Evolutionary conservation across 345 rosid genomes (phyloP), one percentile per base, ranked within the genome.

Genomic region (Lepidium didymum): DNA sequence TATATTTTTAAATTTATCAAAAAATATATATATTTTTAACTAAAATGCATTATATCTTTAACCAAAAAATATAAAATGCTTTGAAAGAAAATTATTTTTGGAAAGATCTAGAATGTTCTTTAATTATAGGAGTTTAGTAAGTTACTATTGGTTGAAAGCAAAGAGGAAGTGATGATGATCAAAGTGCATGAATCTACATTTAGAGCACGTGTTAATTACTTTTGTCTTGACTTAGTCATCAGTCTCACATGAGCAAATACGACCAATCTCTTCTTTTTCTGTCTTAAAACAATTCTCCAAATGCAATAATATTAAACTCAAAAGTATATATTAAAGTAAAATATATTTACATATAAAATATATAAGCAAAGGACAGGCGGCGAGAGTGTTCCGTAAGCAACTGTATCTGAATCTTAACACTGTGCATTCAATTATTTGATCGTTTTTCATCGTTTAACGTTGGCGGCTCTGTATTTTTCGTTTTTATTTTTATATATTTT

Each of bases 171-270:
- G 58, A 55, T 56, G 10, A 35, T 34, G n/a, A 18, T 12, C 21
- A 0, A 47, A 68, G 54, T 75, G 64, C 78, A 75, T 75, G 78
- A 56, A 75, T 75, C 78, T 75, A 31, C 38, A 68, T 37, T 54
- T 62, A 55, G 1, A 49, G 9, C 78, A 75, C 78, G 78, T 67
- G 68, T 35, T 4, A 40, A 65, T 73, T 43, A 61, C 6, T 27
- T 63, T 47, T 47, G 66, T 34, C 49, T 66, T 18, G 77, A 67
- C 68, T 66, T 42, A 59, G 67, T 59, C 77, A 50, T 51, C 25
- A 16, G 56, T 15, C 67, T 15, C 67, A 66, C 72, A 73, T 59
- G 77, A 67, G 42, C 72, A 59, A 51, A 43, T 34, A 62, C 5
- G 33, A 21, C 16, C 16, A 34, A 59, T 34, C 38, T 31, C 25